Conservation (phyloP, 2,329 filamentous ascomycete species). For the Aspergillus costaricaensis region DNA sequence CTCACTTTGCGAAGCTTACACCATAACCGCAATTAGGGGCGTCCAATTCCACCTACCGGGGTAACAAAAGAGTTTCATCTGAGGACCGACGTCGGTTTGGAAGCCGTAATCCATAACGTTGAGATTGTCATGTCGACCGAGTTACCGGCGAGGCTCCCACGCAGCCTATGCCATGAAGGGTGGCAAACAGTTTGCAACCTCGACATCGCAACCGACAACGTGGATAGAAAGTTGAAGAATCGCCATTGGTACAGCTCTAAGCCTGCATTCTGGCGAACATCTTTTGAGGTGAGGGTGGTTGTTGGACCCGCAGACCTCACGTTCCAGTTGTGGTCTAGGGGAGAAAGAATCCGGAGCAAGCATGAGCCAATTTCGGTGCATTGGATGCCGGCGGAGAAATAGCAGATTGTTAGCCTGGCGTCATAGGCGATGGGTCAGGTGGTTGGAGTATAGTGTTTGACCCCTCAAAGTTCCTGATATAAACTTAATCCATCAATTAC, state of each 20-base stretch:
- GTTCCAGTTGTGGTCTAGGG: constrained; percentile 38
- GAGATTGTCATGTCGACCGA: constrained; percentile 37
- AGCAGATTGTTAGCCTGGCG: no score
- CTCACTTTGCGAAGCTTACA: no score
- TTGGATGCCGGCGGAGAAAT: constrained; percentile 29
- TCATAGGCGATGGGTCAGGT: no score
- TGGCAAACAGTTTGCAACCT: constrained; percentile 34
- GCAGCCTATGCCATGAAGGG: constrained; percentile 24
- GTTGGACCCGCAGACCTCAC: constrained; percentile 38
- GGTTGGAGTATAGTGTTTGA: no score
- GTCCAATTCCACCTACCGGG: constrained; percentile 24
- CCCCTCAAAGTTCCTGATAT: no score
- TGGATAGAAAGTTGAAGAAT: constrained; percentile 39
- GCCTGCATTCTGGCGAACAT: constrained; percentile 32
- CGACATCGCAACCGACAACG: constrained; percentile 27
- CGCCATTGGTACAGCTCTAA: constrained; percentile 37
- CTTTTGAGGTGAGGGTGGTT: constrained; percentile 36
- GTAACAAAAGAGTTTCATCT: constrained; percentile 30
- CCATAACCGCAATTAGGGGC: constrained; percentile 12
- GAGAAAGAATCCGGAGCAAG: constrained; percentile 27
- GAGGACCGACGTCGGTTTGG: constrained; percentile 26
- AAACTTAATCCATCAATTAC: no score
- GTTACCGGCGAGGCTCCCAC: constrained; percentile 25
- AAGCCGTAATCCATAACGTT: constrained; percentile 30
- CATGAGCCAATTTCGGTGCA: constrained; percentile 36